A percentile compares a stretch with the other conserved stretches of the same genome.
Conservation (phyloP, 306 rosid species). For the Macrotyloma uniflorum region DNA sequence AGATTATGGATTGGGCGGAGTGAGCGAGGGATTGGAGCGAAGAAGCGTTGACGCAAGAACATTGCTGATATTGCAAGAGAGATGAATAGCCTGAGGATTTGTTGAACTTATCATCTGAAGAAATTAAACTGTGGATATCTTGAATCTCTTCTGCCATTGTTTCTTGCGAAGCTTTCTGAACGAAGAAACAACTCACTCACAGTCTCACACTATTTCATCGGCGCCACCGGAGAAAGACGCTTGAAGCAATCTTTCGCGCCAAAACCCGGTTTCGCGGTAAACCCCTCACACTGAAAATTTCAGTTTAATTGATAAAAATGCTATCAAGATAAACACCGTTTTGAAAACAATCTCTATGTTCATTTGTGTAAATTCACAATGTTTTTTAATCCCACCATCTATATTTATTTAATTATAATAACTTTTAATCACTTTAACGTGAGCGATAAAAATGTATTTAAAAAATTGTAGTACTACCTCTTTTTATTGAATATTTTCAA, state of each 20-base stretch:
- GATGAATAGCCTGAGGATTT: conserved; percentile 67
- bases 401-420: no score
- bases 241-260: conserved; percentile 41
- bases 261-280: conserved; percentile 6
- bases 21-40: conserved; percentile 57
- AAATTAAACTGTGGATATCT: conserved; percentile 53
- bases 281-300: neutral
- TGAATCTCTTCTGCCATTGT: conserved; percentile 59
- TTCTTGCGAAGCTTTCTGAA: conserved; percentile 13
- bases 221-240: neutral
- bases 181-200: conserved; percentile 16
- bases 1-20: conserved; percentile 43
- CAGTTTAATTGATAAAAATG: neutral
- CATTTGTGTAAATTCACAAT: no score
- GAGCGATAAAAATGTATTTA: no score
- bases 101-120: conserved; percentile 44
- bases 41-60: conserved; percentile 43
- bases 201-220: neutral
- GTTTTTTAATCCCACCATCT: no score
- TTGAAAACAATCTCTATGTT: no score
- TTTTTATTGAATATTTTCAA: no score
- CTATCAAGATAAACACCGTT: no score
- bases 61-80: conserved; percentile 68
- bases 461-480: no score
- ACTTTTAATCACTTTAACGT: no score